Conservation (phyloP, 169 alveolate species). For the Plasmodium inui region DNA sequence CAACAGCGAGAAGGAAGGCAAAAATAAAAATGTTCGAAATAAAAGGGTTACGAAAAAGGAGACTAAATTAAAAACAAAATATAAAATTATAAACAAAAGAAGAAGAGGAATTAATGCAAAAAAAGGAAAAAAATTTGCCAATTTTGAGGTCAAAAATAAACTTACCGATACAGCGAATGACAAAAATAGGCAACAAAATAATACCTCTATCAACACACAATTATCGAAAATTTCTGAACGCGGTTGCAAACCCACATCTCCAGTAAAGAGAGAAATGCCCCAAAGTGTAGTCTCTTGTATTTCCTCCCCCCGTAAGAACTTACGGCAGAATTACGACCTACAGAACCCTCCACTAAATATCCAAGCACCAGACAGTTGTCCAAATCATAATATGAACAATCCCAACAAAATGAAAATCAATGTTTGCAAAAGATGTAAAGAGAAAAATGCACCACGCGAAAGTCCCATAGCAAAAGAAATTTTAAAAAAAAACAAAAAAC, state of each 20-base stretch:
- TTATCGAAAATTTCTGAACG: background rate
- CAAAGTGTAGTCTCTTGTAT: background rate
- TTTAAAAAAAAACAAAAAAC: constrained; percentile 3
- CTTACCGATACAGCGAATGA: background rate
- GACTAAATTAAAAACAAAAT: constrained; percentile 23
- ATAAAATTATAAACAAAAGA: background rate
- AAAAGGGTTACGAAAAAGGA: constrained; percentile 8
- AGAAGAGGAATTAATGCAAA: constrained; percentile 1
- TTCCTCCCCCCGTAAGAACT: background rate
- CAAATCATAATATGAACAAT: constrained; percentile 11
- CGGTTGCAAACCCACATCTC: background rate
- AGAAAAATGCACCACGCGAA: constrained; percentile 10
- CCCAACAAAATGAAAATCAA: constrained; percentile 21
- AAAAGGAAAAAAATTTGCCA: background rate
- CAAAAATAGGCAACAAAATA: constrained; percentile 2
- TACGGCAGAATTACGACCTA: background rate
- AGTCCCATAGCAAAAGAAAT: constrained; percentile 30
- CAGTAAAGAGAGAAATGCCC: background rate
- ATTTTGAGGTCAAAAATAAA: background rate
- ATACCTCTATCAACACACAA: background rate
- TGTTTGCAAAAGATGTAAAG: constrained; percentile 29
- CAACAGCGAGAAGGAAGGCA: background rate
- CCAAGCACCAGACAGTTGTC: background rate
- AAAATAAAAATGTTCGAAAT: background rate
- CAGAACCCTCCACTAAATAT: background rate